These are phyloP conservation scores for Batkoa obscura DNA, from an alignment of 371 early-diverging fungal genomes.

Conservation along the genomic window DNA sequence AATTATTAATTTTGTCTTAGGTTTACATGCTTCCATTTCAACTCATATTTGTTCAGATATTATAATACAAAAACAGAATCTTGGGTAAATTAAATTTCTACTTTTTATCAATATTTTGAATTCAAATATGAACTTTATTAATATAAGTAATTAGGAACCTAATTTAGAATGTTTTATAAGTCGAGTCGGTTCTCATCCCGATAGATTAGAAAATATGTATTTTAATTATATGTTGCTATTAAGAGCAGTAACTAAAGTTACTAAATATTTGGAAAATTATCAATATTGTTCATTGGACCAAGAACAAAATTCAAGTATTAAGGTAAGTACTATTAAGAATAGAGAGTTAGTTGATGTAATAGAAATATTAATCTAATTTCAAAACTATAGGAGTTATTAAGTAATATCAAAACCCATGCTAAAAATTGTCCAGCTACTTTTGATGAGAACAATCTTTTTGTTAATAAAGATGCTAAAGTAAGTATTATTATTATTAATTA, in stretches of 20 bases:
- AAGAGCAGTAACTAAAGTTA: constrained; percentile 63
- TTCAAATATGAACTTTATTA: neutral
- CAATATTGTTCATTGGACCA: constrained; percentile 30
- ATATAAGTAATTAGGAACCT: constrained; percentile 21
- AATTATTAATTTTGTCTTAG: constrained; percentile 11
- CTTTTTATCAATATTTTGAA: neutral
- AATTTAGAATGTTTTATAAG: constrained; percentile 76
- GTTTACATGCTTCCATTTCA: constrained; percentile 91
- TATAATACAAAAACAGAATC: constrained; percentile 60
- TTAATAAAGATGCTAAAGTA: constrained; percentile 21
- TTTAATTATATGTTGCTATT: constrained; percentile 72
- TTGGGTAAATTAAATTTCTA: constrained; percentile 43
- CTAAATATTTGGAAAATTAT: constrained; percentile 52
- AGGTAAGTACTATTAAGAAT: constrained; percentile 10
- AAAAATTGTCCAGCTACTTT: constrained; percentile 54
- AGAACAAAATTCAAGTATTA: constrained; percentile 28
- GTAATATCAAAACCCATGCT: constrained; percentile 30
- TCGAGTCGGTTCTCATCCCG: constrained; percentile 74
- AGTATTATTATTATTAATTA: neutral
- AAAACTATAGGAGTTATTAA: constrained; percentile 11
- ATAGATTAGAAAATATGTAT: constrained; percentile 84
- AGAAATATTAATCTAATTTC: too few relatives aligned
- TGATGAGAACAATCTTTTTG: constrained; percentile 71
- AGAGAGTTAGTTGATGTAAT: too few relatives aligned
- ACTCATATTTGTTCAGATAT: constrained; percentile 89